phyloP scores from a whole-genome alignment of 129 eudicot species.

The Flaveria brownii region DNA sequence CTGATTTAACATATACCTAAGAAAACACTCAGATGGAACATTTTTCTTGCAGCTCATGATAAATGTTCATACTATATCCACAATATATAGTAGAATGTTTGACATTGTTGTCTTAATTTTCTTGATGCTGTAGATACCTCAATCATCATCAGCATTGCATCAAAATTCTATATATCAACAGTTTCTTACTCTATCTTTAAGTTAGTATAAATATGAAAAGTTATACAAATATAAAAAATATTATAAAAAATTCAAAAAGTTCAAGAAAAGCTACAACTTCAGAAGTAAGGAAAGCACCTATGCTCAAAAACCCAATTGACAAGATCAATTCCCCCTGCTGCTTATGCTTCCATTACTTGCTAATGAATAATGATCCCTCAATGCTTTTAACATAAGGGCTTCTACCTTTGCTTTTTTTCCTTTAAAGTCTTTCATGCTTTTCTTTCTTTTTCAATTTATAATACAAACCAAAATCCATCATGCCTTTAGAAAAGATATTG shows the following conservation, averaged over 20 bases:
- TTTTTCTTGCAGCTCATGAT: neutral
- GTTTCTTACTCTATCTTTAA: neutral
- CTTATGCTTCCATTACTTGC: constrained; percentile 35
- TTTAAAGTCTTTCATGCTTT: constrained; percentile 30
- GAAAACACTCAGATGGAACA: neutral
- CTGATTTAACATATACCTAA: constrained; percentile 14
- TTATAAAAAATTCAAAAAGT: neutral
- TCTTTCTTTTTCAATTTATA: constrained; percentile 4
- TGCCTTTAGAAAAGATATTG: constrained; percentile 31
- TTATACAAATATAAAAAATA: neutral
- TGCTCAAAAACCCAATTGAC: constrained; percentile 32
- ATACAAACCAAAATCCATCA: constrained; percentile 26
- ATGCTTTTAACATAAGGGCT: constrained; percentile 25
- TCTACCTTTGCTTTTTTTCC: constrained; percentile 17
- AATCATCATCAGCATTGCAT: neutral
- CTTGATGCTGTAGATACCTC: neutral
- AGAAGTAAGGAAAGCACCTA: constrained; percentile 69
- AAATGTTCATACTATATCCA: neutral
- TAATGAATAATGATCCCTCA: constrained; percentile 11
- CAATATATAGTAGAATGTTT: neutral
- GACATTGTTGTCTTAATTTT: neutral
- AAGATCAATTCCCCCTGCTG: constrained; percentile 36
- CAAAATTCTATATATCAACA: neutral
- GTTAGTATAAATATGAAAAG: neutral
- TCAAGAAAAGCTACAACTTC: constrained; percentile 59